Evolutionary conservation across 2,329 filamentous ascomycete species (phyloP).

Genomic region (Lecanosticta acicola): DNA sequence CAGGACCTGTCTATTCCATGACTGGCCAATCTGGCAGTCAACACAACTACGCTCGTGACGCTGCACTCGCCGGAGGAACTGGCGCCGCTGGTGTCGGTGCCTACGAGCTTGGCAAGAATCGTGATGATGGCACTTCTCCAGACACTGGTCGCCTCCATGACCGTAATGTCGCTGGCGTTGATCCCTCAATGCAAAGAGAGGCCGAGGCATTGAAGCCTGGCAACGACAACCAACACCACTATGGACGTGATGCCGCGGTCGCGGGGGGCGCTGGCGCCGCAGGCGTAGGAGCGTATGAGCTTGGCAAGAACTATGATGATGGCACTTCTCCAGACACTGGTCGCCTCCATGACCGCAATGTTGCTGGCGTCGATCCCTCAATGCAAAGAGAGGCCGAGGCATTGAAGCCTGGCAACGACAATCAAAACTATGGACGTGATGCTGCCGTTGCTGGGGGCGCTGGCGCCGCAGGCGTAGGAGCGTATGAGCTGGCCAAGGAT

Average conservation of each 20-base stretch:
- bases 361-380: conserved; percentile 24
- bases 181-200: conserved; percentile 16
- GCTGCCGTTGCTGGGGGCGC: conserved; percentile 27
- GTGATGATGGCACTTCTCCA: conserved; percentile 7
- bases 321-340: conserved; percentile 23
- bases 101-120: conserved; percentile 8
- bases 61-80: conserved; percentile 29
- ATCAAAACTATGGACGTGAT: conserved; percentile 28
- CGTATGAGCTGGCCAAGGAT: conserved; percentile 7
- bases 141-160: conserved; percentile 26
- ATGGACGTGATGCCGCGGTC: conserved; percentile 30
- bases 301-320: conserved; percentile 18
- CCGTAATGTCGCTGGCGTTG: conserved; percentile 23
- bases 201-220: not conserved
- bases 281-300: conserved; percentile 18
- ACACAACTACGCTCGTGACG: conserved; percentile 30
- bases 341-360: conserved; percentile 26
- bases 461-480: conserved; percentile 22
- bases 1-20: not conserved
- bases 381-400: too few species aligned
- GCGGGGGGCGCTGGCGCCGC: conserved; percentile 30
- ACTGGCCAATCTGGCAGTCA: not conserved
- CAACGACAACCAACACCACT: conserved; percentile 19
- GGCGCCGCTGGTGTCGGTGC: conserved; percentile 27
- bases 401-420: conserved; percentile 1